A percentile compares a stretch with the other conserved stretches of the same genome.
Conservation (phyloP, 805 yeast genomes). For the Wickerhamiella occidentalis region DNA sequence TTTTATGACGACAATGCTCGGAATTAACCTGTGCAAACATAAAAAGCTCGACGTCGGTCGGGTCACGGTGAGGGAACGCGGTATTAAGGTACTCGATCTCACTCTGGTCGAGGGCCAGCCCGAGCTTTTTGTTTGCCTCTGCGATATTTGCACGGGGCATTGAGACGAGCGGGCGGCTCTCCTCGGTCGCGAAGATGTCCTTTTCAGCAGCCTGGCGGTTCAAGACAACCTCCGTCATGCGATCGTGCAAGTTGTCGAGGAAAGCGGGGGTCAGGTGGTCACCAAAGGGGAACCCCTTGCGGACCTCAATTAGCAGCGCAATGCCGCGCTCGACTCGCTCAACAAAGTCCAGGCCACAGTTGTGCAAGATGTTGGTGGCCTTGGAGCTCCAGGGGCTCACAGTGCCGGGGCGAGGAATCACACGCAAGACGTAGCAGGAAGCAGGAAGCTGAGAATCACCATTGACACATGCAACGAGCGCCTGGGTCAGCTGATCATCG, state of each 20-base stretch:
- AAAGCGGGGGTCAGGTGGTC: constrained; percentile 43
- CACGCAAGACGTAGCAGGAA: constrained; percentile 47
- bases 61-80: constrained; percentile 81
- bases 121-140: constrained; percentile 69
- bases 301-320: constrained; percentile 56
- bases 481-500: constrained; percentile 34
- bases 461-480: constrained; percentile 31
- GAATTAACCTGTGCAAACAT: constrained; percentile 99
- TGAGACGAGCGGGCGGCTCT: constrained; percentile 69
- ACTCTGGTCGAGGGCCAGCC: constrained; percentile 88
- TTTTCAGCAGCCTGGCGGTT: constrained; percentile 50
- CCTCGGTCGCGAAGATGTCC: constrained; percentile 65
- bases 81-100: constrained; percentile 79
- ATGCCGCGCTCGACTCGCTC: constrained; percentile 87
- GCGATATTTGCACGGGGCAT: constrained; percentile 45
- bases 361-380: constrained; percentile 87
- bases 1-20: constrained; percentile 98
- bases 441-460: constrained; percentile 23
- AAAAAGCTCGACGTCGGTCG: constrained; percentile 94
- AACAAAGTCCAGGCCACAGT: constrained; percentile 67
- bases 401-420: constrained; percentile 89
- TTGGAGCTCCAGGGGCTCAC: constrained; percentile 99
- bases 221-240: constrained; percentile 72
- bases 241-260: constrained; percentile 67
- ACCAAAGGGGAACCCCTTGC: constrained; percentile 56